Conservation (phyloP, 2,329 filamentous ascomycete species). For the Cercospora sesami region DNA sequence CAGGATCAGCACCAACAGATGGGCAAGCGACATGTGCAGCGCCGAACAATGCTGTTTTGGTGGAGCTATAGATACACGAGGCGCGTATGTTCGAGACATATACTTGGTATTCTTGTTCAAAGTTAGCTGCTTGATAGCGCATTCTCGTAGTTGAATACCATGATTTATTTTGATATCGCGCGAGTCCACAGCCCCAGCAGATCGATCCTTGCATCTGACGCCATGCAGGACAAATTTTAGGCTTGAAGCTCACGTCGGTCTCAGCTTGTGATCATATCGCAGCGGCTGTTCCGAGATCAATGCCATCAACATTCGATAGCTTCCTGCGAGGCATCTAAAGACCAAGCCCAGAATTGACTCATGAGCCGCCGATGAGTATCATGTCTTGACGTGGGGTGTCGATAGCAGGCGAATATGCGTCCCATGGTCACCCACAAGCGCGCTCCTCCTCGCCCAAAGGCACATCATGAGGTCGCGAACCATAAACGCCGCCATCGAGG, state of each 20-base stretch:
- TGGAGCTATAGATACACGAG: not conserved
- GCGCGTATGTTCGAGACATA: not conserved
- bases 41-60: not conserved
- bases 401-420: not conserved
- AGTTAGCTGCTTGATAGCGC: not conserved
- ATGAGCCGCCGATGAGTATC: not conserved
- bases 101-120: not conserved
- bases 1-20: not conserved
- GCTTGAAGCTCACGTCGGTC: not conserved
- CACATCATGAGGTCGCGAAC: slow-evolving; percentile 29
- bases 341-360: not conserved
- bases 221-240: no score
- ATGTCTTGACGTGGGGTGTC: not conserved
- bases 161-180: not conserved
- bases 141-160: not conserved
- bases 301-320: not conserved
- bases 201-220: not conserved
- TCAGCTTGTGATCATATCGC: not conserved
- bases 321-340: not conserved
- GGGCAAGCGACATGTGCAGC: not conserved
- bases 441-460: slow-evolving; percentile 17
- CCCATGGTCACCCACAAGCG: slow-evolving; percentile 12
- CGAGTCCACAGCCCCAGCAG: not conserved
- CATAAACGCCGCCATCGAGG: slow-evolving; percentile 53
- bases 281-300: not conserved